These are phyloP conservation scores for Pseudogymnoascus sp. DNA, from an alignment of 2,329 filamentous ascomycete species.

Conservation along the genomic window DNA sequence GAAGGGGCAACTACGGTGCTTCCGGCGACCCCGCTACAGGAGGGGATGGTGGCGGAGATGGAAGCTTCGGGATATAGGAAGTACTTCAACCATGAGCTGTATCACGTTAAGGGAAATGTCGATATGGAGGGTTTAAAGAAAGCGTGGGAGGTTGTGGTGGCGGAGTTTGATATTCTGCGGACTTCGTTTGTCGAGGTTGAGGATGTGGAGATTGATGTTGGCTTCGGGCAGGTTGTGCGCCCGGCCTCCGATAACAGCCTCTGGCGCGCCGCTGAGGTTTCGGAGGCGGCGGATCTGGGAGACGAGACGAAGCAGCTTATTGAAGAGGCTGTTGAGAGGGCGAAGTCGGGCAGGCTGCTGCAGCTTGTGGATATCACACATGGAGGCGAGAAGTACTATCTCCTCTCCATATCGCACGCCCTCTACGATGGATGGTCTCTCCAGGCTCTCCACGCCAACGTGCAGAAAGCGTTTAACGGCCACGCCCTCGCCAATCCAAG, in stretches of 20 bases:
- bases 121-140: slow-evolving; percentile 48
- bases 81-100: slow-evolving; percentile 81
- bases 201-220: slow-evolving; percentile 46
- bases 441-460: slow-evolving; percentile 61
- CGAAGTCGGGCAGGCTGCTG: slow-evolving; percentile 36
- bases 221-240: slow-evolving; percentile 50
- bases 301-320: slow-evolving; percentile 36
- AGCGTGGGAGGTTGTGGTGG: slow-evolving; percentile 57
- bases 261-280: slow-evolving; percentile 26
- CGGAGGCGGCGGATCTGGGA: slow-evolving; percentile 13
- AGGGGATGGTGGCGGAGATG: slow-evolving; percentile 81
- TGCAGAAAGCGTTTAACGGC: slow-evolving; percentile 55
- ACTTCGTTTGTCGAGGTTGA: slow-evolving; percentile 64
- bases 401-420: slow-evolving; percentile 74
- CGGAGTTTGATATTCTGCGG: slow-evolving; percentile 61
- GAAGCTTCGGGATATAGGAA: slow-evolving; percentile 60
- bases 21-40: slow-evolving; percentile 76
- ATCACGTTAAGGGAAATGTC: slow-evolving; percentile 49
- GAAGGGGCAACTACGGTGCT: slow-evolving; percentile 46
- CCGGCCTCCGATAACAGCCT: slow-evolving; percentile 25
- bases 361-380: slow-evolving; percentile 40
- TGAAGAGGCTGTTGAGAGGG: slow-evolving; percentile 31
- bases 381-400: slow-evolving; percentile 34
- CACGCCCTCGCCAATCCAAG: slow-evolving; percentile 35
- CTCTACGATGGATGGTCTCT: slow-evolving; percentile 88